Evolutionary conservation across 164 flowering plant species (phyloP).

Genomic region (Annona cherimola): DNA sequence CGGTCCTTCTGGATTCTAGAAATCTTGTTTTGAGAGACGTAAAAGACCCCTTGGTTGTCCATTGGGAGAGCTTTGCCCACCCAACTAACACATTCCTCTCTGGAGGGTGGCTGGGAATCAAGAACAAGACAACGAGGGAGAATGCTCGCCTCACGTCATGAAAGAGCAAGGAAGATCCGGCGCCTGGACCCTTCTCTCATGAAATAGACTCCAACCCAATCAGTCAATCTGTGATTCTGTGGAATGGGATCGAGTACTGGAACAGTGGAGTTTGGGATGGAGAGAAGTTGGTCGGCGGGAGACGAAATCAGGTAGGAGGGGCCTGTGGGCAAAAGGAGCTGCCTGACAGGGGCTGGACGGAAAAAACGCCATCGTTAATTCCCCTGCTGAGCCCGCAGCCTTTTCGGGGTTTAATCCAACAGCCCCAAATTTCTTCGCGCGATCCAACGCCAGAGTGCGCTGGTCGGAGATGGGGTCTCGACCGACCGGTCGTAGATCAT

Average conservation of each 20-base stretch:
- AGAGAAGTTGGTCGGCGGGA: no score
- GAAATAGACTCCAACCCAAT: constrained; percentile 1
- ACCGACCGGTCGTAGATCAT: no score
- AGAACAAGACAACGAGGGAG: constrained; percentile 21
- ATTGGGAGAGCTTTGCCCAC: constrained; percentile 65
- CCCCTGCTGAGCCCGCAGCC: no score
- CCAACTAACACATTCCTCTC: constrained; percentile 54
- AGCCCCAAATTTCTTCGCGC: no score
- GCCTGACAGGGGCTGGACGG: no score
- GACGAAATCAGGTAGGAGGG: no score
- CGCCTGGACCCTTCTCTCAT: constrained; percentile 38
- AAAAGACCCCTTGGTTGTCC: constrained; percentile 12
- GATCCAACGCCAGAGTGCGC: no score
- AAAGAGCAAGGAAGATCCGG: constrained; percentile 50
- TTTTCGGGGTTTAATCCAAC: no score
- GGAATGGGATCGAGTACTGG: constrained; percentile 15
- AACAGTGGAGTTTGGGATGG: constrained; percentile 14
- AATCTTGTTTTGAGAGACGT: constrained; percentile 49
- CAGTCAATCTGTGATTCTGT: background rate
- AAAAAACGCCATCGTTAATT: no score
- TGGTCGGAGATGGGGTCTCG: no score
- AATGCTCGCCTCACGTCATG: constrained; percentile 38
- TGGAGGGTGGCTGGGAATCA: constrained; percentile 35
- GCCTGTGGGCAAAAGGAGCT: no score
- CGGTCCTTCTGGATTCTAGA: constrained; percentile 44